Evolutionary conservation across 192 early-diverging fungal genomes (phyloP), one percentile per base, ranked within the genome.

Genomic region (Coemansia sp.): DNA sequence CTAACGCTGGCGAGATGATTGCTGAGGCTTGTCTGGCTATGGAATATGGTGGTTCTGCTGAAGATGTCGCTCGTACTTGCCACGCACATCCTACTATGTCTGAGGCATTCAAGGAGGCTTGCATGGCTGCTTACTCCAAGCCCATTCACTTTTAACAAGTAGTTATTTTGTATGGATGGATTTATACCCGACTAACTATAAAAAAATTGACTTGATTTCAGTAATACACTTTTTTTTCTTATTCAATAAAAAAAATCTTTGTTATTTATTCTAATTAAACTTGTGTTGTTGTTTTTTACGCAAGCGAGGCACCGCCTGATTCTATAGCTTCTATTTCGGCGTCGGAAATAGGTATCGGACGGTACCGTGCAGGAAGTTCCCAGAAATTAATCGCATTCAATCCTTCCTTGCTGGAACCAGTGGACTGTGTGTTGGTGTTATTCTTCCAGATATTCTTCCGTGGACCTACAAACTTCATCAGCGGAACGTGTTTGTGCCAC

Each of bases 1-100:
- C 94, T 59, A 95, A 94, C 82, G 97, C 97, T 63, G 97, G 97
- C 75, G 97, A 99, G 82, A 95, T 99, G 95, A 96, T 99, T 77
- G 94, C 93, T 63, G 97, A 99, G 86, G 95, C 93, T 61, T 94
- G 91, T 54, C 83, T 99, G 49, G 97, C 95, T 60, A 91, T 99
- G 85, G 96, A 99, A 82, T 99, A 99, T 77, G 94, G 94, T 67
- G 96, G 94, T n/a, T 94, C 93, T 50, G 89, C 90, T 60, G 96
- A 99, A 84, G 96, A 99, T 79, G 90, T 99, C 84, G 96, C 93
- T 25, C 91, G 96, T 66, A 97, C 95, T 42, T 95, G 92, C 84
- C 94, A 99, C 79, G 96, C 95, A 38, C 95, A 98, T 77, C 95
- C 94, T 17, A 99, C 96, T 51, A 85, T 99, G 60, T 89, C 92